Evolutionary conservation across 2,329 filamentous ascomycete genomes (phyloP), one percentile per base, ranked within the genome.

Genomic region (Nectriaceae sp.): DNA sequence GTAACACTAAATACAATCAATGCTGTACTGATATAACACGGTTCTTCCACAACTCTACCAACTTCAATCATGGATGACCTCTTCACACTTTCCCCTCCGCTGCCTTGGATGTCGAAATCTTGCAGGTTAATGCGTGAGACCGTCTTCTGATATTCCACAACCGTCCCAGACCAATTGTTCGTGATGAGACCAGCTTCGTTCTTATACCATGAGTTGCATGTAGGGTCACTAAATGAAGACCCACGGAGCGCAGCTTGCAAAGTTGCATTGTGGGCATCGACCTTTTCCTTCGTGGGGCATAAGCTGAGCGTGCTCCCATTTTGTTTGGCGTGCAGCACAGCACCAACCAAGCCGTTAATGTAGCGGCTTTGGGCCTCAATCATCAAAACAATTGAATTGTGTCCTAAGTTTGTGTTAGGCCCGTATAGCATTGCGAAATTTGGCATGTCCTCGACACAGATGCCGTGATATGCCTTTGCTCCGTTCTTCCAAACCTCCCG

Each of bases 351-450:
- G 5, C 21, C 21, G 5, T 31, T 16, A 39, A 47, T 42, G 29
- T 47, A 47, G 21, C 45, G 21, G 1, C 39, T 36, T 39, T 47
- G 45, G 6, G 45, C 21, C n/a, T 47, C 45, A 37, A 47, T 47
- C 45, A 47, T 47, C n/a, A 47, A 33, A 5, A 47, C 29, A 15
- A 47, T 47, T 16, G 45, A 47, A 40, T 47, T 47, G 33, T 47
- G 45, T 13, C 45, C 45, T n/a, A 47, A 38, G 21, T 47, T 47
- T 4, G 45, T 47, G 21, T 47, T 47, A 2, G 45, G 45, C 6
- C 45, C 45, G n/a, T 47, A 47, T 11, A 47, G 45, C 45, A 47
- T 47, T 20, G 29, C 13, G 15, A 42, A 47, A 22, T 47, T 47
- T 2, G 45, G 45, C 4, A 47, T 15, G 15, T 33, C 22, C 18